These are phyloP conservation scores for Erigeron philadelphicus DNA, from an alignment of 140 eudicot species.

Conservation along the genomic window DNA sequence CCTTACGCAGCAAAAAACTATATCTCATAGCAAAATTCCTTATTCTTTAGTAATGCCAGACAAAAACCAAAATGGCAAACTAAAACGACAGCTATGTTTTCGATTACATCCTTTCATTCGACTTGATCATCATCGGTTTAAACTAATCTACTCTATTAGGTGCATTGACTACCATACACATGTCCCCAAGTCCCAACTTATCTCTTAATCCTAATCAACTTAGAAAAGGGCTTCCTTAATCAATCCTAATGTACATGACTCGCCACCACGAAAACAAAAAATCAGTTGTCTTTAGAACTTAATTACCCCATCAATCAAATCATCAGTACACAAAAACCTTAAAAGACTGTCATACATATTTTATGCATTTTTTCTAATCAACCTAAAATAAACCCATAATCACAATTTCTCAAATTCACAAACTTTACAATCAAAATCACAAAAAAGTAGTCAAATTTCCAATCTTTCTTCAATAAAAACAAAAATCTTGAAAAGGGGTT, in stretches of 20 bases:
- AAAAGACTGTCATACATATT: slow-evolving; percentile 18
- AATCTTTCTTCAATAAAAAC: not conserved
- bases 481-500: not conserved
- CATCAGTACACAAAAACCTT: not conserved
- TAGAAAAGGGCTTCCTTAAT: not conserved
- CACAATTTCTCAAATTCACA: slow-evolving; percentile 1
- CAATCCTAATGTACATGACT: not conserved
- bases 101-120: not conserved
- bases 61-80: no score
- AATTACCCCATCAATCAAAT: not conserved
- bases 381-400: not conserved
- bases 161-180: not conserved
- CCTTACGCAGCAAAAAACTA: not conserved
- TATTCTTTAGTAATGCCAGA: not conserved
- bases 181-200: no score
- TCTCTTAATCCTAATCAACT: no score
- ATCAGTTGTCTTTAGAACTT: not conserved
- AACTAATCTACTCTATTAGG: no score
- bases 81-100: not conserved
- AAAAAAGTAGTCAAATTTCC: not conserved
- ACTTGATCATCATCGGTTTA: not conserved
- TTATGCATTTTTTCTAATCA: slow-evolving; percentile 5
- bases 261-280: not conserved
- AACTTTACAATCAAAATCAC: not conserved
- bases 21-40: not conserved